Conservation (phyloP, 176 grass and related monocot species). For the Musa beccarii region DNA sequence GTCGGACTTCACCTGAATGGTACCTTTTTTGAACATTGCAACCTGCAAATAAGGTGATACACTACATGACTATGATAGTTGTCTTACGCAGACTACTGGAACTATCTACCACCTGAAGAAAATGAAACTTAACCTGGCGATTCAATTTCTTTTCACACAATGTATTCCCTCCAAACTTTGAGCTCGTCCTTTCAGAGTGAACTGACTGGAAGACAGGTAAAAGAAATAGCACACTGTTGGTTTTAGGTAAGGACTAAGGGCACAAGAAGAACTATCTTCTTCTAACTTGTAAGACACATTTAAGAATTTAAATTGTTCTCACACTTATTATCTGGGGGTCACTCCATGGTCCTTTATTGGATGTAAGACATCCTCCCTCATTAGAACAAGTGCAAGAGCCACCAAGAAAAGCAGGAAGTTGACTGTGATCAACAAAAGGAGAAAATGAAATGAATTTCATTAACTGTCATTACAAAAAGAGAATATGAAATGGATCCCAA, state of each 20-base stretch:
- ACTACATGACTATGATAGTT: background rate
- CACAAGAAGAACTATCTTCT: background rate
- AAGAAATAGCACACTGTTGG: background rate
- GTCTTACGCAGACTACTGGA: background rate
- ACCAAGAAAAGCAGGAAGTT: conserved; percentile 46
- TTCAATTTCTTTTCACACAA: background rate
- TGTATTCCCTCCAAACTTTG: background rate
- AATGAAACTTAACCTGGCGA: background rate
- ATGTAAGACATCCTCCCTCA: conserved; percentile 40
- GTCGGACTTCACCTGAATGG: background rate
- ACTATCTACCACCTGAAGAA: background rate
- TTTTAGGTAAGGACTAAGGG: background rate
- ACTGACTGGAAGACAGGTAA: background rate
- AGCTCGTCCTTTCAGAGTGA: background rate
- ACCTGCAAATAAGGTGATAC: background rate
- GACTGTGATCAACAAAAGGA: conserved; percentile 20
- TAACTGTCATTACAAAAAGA: conserved; percentile 26
- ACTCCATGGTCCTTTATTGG: conserved; percentile 52
- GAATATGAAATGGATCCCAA: background rate
- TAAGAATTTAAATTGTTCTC: background rate
- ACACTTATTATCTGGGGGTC: conserved; percentile 15
- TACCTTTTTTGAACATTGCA: background rate
- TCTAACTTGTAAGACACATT: background rate
- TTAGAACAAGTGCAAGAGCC: conserved; percentile 34
- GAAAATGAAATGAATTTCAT: background rate